Conservation (phyloP, 805 yeast species). For the Lachancea meyersii region DNA sequence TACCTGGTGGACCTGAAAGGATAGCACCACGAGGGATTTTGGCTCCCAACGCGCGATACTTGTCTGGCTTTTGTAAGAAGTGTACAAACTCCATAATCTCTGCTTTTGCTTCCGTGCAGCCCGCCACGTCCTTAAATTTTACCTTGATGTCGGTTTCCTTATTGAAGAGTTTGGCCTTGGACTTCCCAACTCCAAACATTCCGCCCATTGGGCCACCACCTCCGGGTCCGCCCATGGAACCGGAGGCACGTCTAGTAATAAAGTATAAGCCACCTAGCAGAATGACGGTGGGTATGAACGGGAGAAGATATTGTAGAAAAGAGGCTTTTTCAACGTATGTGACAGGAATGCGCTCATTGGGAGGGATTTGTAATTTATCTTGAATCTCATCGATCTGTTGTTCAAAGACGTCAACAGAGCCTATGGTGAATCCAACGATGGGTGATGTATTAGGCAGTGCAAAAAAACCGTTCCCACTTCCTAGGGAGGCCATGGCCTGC, state of each 20-base stretch:
- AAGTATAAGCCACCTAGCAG: conserved; percentile 65
- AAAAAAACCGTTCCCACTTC: conserved; percentile 12
- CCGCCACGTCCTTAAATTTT: conserved; percentile 92
- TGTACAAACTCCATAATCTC: conserved; percentile 98
- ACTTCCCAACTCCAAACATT: conserved; percentile 84
- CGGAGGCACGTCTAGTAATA: conserved; percentile 39
- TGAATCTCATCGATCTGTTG: conserved; percentile 72
- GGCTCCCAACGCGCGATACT: conserved; percentile 91
- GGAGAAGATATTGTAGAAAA: conserved; percentile 54
- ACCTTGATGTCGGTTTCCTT: conserved; percentile 86
- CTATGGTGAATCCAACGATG: conserved; percentile 71
- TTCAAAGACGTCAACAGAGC: conserved; percentile 80
- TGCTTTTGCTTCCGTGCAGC: conserved; percentile 92
- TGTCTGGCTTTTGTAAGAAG: conserved; percentile 82
- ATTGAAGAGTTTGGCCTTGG: conserved; percentile 86
- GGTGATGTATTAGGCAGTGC: conserved; percentile 31
- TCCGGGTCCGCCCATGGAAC: conserved; percentile 17
- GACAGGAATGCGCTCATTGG: conserved; percentile 70
- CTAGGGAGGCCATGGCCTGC: conserved; percentile 30
- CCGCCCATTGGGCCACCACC: conserved; percentile 56
- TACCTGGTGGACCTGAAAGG: conserved; percentile 97
- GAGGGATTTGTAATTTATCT: conserved; percentile 59
- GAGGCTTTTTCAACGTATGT: conserved; percentile 65
- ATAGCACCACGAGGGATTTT: conserved; percentile 98
- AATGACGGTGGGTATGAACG: conserved; percentile 74